Conservation (phyloP, 768 basidiomycete species). For the Suillus tomentosus region DNA sequence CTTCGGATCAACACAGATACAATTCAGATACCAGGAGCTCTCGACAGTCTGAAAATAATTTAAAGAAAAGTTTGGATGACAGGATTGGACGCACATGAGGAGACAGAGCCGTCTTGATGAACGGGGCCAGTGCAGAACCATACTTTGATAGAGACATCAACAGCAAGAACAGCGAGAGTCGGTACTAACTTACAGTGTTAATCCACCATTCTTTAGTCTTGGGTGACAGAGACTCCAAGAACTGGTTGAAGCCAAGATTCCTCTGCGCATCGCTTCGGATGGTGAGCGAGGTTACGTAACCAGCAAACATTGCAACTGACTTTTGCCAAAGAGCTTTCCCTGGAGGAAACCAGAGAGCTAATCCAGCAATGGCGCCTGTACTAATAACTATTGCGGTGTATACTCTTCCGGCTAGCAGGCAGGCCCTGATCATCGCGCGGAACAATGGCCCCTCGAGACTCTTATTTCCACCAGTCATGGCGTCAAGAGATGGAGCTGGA, state of each 20-base stretch:
- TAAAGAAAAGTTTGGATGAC: not conserved
- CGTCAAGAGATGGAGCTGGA: not conserved
- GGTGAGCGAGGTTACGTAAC: not conserved
- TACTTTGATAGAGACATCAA: not conserved
- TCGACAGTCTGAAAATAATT: not conserved
- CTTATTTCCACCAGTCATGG: not conserved
- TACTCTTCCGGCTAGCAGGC: not conserved
- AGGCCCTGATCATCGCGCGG: not conserved
- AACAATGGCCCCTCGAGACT: not conserved
- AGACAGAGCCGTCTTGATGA: not conserved
- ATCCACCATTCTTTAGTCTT: not conserved
- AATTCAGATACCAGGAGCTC: not conserved
- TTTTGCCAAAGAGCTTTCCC: not conserved
- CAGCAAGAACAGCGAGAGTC: not conserved
- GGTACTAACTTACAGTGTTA: not conserved
- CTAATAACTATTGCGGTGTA: not conserved
- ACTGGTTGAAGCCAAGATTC: not conserved
- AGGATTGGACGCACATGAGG: not conserved
- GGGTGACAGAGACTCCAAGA: not conserved
- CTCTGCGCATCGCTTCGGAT: not conserved
- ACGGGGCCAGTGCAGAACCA: not conserved
- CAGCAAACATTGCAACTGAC: not conserved
- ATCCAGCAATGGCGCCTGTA: not conserved
- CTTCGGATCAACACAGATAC: not conserved
- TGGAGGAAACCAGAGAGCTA: conserved; percentile 4